Conservation (phyloP, 2,329 filamentous ascomycete species). For the Trichoderma atroviride region DNA sequence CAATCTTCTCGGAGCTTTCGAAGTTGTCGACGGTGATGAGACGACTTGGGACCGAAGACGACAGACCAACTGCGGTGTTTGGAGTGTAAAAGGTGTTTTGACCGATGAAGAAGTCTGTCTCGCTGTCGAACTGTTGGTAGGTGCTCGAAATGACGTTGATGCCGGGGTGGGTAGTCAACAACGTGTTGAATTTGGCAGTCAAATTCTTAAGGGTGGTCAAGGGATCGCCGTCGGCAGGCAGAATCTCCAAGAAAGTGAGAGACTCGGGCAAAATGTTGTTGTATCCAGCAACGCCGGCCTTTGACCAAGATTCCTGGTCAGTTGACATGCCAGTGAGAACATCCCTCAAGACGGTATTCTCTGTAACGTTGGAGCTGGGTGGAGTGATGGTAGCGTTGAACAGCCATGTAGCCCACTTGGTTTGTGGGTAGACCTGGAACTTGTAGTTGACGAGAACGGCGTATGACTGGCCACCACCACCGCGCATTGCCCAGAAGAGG, state of each 20-base stretch:
- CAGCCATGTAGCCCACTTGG: slow-evolving; percentile 55
- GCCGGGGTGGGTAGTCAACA: not conserved
- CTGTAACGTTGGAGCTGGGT: slow-evolving; percentile 39
- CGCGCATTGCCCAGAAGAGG: slow-evolving; percentile 61
- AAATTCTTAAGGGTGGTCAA: not conserved
- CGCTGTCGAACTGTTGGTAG: not conserved
- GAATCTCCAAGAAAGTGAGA: not conserved
- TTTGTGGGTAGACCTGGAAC: slow-evolving; percentile 46
- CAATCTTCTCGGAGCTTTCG: not conserved
- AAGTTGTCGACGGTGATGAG: slow-evolving; percentile 10
- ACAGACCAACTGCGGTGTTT: not conserved
- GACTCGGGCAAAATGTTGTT: slow-evolving; percentile 1
- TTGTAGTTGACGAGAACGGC: slow-evolving; percentile 50
- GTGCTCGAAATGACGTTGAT: slow-evolving; percentile 3
- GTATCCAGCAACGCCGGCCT: slow-evolving; percentile 8
- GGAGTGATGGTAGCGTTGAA: slow-evolving; percentile 49
- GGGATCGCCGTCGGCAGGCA: slow-evolving; percentile 1
- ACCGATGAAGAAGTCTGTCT: not conserved
- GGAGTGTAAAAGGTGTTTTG: not conserved
- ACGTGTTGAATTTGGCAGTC: not conserved
- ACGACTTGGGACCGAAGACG: not conserved
- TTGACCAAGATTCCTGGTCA: not conserved
- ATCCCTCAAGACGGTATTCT: slow-evolving; percentile 51
- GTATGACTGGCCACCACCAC: slow-evolving; percentile 53
- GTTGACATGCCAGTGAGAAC: slow-evolving; percentile 40